A percentile compares a stretch with the other conserved stretches of the same genome.
These are phyloP conservation scores for Lotmaria passim DNA, from an alignment of 208 protist genomes.

Conservation along the genomic window DNA sequence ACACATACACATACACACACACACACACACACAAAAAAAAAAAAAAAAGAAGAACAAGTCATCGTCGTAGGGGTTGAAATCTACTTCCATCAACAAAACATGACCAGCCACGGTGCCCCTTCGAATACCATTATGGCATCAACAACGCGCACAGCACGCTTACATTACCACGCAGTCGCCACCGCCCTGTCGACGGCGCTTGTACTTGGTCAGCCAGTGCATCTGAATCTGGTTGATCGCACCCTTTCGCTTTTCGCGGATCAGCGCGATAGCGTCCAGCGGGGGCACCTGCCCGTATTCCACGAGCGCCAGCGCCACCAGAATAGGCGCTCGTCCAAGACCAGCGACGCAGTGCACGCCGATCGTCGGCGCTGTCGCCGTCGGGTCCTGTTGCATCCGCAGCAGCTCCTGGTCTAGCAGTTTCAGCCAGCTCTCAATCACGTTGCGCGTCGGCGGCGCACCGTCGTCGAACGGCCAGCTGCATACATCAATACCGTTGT, in stretches of 20 bases:
- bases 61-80: no score
- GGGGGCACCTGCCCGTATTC: constrained; percentile 81
- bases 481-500: constrained; percentile 79
- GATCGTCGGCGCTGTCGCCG: constrained; percentile 46
- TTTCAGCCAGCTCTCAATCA: constrained; percentile 83
- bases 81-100: no score
- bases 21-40: no score
- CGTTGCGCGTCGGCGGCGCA: constrained; percentile 75
- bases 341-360: constrained; percentile 94
- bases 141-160: neutral
- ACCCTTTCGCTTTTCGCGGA: constrained; percentile 82
- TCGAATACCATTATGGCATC: no score
- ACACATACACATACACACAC: no score
- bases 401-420: constrained; percentile 76
- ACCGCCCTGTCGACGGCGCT: constrained; percentile 47
- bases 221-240: constrained; percentile 93
- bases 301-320: constrained; percentile 92
- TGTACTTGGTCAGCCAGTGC: constrained; percentile 91
- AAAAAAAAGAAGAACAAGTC: no score
- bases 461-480: constrained; percentile 93
- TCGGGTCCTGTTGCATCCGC: constrained; percentile 23
- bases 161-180: constrained; percentile 79
- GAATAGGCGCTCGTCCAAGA: constrained; percentile 90
- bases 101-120: no score
- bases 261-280: constrained; percentile 83